Conservation (phyloP, 148 eudicot species). For the Chenopodium formosanum region DNA sequence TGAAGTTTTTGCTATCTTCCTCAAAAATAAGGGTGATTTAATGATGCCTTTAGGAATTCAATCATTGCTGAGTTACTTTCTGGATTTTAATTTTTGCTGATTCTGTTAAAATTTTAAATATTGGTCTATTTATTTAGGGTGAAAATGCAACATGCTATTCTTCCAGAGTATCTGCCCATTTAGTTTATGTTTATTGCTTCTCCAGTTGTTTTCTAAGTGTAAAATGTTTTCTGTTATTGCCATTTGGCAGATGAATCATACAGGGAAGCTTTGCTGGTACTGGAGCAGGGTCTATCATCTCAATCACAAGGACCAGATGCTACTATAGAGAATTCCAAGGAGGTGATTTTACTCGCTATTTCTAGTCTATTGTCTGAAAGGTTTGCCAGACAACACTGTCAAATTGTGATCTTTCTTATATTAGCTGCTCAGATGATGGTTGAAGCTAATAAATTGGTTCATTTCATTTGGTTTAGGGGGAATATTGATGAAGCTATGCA, state of each 20-base stretch:
- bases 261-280: slow-evolving; percentile 58
- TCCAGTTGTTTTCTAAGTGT: not conserved
- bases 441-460: slow-evolving; percentile 2
- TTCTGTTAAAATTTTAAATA: not conserved
- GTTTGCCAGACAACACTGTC: slow-evolving; percentile 27
- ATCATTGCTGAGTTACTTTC: not conserved
- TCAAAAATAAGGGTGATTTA: not conserved
- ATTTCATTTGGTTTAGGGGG: slow-evolving; percentile 43
- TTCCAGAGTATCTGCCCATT: not conserved
- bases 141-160: not conserved
- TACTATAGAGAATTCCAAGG: slow-evolving; percentile 52
- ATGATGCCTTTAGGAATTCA: not conserved
- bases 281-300: slow-evolving; percentile 75
- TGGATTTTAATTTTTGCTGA: not conserved
- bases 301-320: slow-evolving; percentile 51
- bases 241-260: slow-evolving; percentile 67
- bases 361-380: slow-evolving; percentile 72
- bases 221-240: not conserved
- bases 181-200: not conserved
- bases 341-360: slow-evolving; percentile 69
- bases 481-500: slow-evolving; percentile 70
- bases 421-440: not conserved
- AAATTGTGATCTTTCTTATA: not conserved
- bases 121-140: not conserved
- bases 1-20: not conserved